A percentile compares a stretch with the other conserved stretches of the same genome.
These are phyloP conservation scores for Clavispora asparagi DNA, from an alignment of 805 yeast species.

Conservation along the genomic window DNA sequence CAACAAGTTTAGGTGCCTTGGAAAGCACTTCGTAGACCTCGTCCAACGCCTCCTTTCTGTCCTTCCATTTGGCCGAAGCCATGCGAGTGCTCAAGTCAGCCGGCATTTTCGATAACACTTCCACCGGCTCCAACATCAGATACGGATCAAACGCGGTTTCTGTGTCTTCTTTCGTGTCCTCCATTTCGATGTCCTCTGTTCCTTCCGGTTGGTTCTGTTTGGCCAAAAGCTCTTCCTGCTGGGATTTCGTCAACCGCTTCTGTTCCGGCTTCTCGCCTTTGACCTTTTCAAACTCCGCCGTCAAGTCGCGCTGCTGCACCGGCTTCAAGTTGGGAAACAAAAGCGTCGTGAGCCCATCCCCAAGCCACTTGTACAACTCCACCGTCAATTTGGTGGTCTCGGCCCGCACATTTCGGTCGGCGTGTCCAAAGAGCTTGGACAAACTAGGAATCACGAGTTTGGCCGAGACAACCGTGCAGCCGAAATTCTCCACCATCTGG, in stretches of 20 bases:
- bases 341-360: conserved; percentile 51
- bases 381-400: conserved; percentile 69
- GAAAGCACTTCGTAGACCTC: conserved; percentile 46
- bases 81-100: conserved; percentile 50
- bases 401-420: conserved; percentile 79
- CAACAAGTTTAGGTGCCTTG: conserved; percentile 50
- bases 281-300: conserved; percentile 57
- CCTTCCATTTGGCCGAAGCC: conserved; percentile 79
- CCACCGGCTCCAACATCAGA: conserved; percentile 65
- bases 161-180: conserved; percentile 17
- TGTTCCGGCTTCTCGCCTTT: conserved; percentile 42
- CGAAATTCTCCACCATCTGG: conserved; percentile 55
- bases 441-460: conserved; percentile 51
- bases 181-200: conserved; percentile 26
- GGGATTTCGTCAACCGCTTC: conserved; percentile 49
- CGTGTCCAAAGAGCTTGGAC: conserved; percentile 72
- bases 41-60: conserved; percentile 79
- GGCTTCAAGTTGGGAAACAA: conserved; percentile 77
- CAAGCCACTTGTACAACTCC: conserved; percentile 70
- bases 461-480: conserved; percentile 58
- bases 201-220: conserved; percentile 10
- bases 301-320: conserved; percentile 82
- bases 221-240: conserved; percentile 39
- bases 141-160: conserved; percentile 50
- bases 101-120: conserved; percentile 64